Conservation (phyloP, 2,329 filamentous ascomycete species). For the Orbilia brochopaga region DNA sequence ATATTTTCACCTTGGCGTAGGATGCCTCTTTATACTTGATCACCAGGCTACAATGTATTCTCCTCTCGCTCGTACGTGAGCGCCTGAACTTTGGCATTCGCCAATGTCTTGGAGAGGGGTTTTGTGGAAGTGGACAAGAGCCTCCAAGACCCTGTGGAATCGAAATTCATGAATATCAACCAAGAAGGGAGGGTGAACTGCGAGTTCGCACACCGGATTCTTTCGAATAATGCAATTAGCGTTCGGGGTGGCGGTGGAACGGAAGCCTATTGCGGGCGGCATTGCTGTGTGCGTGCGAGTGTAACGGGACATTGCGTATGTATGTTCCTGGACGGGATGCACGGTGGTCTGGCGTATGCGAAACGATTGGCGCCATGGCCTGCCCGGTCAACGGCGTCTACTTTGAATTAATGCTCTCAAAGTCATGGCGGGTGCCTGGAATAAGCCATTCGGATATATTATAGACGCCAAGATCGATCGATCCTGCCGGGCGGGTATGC, state of each 20-base stretch:
- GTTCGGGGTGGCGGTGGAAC: not conserved
- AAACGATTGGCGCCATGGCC: not conserved
- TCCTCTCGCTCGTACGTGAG: not conserved
- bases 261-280: not conserved
- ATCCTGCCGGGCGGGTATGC: conserved; percentile 24
- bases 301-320: not conserved
- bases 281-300: not conserved
- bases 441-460: conserved; percentile 23
- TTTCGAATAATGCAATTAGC: not conserved
- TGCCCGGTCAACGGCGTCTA: not conserved
- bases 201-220: not conserved
- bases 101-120: conserved; percentile 14
- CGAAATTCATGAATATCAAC: conserved; percentile 15
- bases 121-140: conserved; percentile 8
- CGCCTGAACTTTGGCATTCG: not conserved
- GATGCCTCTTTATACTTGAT: too few species aligned
- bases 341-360: not conserved
- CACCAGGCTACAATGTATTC: too few species aligned
- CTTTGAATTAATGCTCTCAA: not conserved
- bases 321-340: too few species aligned
- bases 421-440: not conserved
- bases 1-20: conserved; percentile 16
- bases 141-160: conserved; percentile 25
- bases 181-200: not conserved
- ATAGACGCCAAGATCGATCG: conserved; percentile 20